A percentile compares a stretch with the other conserved stretches of the same genome.
These are phyloP conservation scores for Ogataea hybrid DNA, from an alignment of 1,139 yeast species.

Conservation along the genomic window DNA sequence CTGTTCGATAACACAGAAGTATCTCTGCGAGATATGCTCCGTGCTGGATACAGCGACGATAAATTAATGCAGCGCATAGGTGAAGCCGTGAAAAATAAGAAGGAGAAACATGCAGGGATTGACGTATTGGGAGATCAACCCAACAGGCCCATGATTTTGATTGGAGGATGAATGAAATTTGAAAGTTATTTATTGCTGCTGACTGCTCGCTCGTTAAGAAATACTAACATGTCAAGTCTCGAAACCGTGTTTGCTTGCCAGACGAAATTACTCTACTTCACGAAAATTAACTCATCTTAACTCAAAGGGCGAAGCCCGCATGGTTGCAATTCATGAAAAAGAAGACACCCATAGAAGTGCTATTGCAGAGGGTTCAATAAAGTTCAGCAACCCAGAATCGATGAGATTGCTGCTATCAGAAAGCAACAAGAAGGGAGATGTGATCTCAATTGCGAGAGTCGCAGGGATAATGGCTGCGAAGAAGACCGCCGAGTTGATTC, in stretches of 20 bases:
- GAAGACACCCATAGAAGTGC: conserved; percentile 39
- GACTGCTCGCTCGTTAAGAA: conserved; percentile 1
- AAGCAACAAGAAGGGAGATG: conserved; percentile 48
- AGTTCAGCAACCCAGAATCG: conserved; percentile 35
- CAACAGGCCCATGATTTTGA: conserved; percentile 52
- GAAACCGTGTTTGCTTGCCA: background rate
- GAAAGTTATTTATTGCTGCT: background rate
- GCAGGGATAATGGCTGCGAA: conserved; percentile 52
- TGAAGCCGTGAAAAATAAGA: conserved; percentile 41
- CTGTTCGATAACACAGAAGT: conserved; percentile 51
- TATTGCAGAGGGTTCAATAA: conserved; percentile 40
- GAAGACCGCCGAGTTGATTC: conserved; percentile 42
- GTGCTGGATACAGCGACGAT: conserved; percentile 34
- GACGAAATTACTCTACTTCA: conserved; percentile 7
- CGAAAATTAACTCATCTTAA: conserved; percentile 41
- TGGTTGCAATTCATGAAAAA: conserved; percentile 46
- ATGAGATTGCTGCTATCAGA: conserved; percentile 34
- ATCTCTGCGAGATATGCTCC: conserved; percentile 41
- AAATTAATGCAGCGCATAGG: conserved; percentile 40
- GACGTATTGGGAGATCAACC: conserved; percentile 43
- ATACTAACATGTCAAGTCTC: conserved; percentile 10
- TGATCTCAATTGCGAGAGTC: conserved; percentile 43
- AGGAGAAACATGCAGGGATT: conserved; percentile 48
- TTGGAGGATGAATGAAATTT: conserved; percentile 39
- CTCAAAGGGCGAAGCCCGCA: conserved; percentile 42